phyloP scores from a whole-genome alignment of 257 asterid species.

The Gentiana dahurica region DNA sequence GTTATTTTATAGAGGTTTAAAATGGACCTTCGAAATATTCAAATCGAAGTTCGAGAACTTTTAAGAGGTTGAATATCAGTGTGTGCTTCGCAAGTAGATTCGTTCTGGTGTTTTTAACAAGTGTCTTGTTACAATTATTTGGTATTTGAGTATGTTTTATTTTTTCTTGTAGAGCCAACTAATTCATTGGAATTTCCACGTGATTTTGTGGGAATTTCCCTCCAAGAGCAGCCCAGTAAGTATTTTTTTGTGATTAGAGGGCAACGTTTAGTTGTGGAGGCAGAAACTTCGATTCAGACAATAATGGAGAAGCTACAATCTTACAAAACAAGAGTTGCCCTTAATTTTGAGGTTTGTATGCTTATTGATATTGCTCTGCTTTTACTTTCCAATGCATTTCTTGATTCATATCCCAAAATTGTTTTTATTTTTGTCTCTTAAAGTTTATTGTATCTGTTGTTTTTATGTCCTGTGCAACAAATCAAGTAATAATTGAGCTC shows the following conservation, averaged over 20 bases:
- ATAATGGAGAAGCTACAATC: conserved; percentile 95
- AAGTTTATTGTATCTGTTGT: too few species aligned
- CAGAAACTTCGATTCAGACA: conserved; percentile 62
- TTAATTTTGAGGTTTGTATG: conserved; percentile 73
- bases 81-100: too few species aligned
- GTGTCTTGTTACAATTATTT: neutral
- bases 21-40: too few species aligned
- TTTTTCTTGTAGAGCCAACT: conserved; percentile 36
- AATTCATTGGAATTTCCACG: conserved; percentile 58
- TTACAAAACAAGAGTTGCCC: conserved; percentile 76
- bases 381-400: neutral
- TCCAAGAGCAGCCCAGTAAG: conserved; percentile 72
- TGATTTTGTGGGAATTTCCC: conserved; percentile 72
- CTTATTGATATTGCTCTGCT: neutral
- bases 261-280: conserved; percentile 70
- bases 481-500: too few species aligned
- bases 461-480: too few species aligned
- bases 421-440: neutral
- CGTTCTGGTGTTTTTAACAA: too few species aligned
- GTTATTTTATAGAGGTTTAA: too few species aligned
- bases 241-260: conserved; percentile 67
- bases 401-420: neutral
- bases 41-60: too few species aligned
- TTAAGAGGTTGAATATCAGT: too few species aligned
- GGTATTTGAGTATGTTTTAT: neutral